Evolutionary conservation across 257 asterid species (phyloP).

Genomic region (Solanum pinnatisectum): DNA sequence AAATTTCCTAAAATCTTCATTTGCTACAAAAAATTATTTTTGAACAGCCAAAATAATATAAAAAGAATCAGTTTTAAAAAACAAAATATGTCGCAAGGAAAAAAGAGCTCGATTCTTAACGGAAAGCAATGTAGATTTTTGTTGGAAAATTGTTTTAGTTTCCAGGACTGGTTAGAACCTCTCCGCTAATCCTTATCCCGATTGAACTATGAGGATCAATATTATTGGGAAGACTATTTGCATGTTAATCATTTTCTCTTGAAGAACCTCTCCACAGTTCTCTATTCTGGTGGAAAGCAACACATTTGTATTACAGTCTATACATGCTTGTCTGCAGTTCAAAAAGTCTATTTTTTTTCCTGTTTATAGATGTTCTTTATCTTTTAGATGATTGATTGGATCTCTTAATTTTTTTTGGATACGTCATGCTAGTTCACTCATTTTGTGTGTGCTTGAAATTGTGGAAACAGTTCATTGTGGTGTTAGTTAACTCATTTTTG

Average conservation of each 20-base stretch:
- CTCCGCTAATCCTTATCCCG: neutral
- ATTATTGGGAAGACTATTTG: neutral
- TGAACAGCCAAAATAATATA: neutral
- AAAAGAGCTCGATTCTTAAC: neutral
- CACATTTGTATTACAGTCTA: neutral
- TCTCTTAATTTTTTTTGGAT: neutral
- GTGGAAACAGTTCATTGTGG: conserved; percentile 38
- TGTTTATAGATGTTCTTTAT: neutral
- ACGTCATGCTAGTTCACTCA: conserved; percentile 13
- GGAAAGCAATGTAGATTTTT: neutral
- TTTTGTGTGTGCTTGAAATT: conserved; percentile 8
- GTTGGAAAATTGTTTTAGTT: neutral
- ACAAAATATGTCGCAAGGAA: neutral
- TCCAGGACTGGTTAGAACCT: neutral
- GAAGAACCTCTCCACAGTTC: neutral
- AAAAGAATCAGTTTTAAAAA: neutral
- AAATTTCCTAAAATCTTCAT: neutral
- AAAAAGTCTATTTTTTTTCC: neutral
- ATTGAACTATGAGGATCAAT: neutral
- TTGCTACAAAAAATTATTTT: neutral
- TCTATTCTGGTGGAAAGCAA: neutral
- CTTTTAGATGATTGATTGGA: neutral
- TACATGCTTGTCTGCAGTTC: neutral
- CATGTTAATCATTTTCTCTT: neutral
- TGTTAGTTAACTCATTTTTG: conserved; percentile 10